These are phyloP conservation scores for Endotrypanum monterogeii DNA, from an alignment of 208 protist genomes.

Conservation along the genomic window DNA sequence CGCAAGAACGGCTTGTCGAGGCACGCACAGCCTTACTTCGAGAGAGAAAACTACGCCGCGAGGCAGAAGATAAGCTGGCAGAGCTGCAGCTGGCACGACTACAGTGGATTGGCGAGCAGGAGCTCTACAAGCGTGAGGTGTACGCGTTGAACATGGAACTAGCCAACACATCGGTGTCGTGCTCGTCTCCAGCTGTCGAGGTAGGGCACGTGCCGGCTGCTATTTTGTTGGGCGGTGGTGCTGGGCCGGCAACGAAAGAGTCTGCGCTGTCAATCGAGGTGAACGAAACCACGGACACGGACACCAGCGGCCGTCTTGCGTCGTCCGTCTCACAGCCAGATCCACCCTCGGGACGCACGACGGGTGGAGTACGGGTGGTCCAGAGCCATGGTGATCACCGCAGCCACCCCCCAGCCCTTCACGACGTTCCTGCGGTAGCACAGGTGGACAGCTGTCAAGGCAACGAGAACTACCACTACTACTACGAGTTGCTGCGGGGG, in stretches of 20 bases:
- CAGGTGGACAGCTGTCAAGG: background rate
- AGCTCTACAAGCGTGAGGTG: conserved; percentile 26
- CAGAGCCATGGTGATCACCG: background rate
- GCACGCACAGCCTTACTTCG: conserved; percentile 17
- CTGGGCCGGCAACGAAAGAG: background rate
- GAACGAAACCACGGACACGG: background rate
- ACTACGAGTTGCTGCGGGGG: background rate
- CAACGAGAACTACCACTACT: conserved; percentile 12
- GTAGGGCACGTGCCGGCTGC: background rate
- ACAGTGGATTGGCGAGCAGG: conserved; percentile 4
- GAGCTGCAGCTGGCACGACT: conserved; percentile 17
- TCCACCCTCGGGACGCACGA: background rate
- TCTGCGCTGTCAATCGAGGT: conserved; percentile 14
- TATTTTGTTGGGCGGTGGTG: background rate
- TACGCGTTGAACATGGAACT: conserved; percentile 35
- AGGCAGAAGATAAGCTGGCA: conserved; percentile 15
- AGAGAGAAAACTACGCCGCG: conserved; percentile 28
- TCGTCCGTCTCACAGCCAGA: background rate
- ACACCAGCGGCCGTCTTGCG: background rate
- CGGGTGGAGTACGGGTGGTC: background rate
- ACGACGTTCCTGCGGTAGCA: background rate
- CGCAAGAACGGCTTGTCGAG: conserved; percentile 18
- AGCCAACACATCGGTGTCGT: conserved; percentile 6
- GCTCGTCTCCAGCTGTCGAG: background rate
- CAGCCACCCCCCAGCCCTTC: background rate